phyloP scores from a whole-genome alignment of 352 stramenopile species.

The Blastocystis sp. region DNA sequence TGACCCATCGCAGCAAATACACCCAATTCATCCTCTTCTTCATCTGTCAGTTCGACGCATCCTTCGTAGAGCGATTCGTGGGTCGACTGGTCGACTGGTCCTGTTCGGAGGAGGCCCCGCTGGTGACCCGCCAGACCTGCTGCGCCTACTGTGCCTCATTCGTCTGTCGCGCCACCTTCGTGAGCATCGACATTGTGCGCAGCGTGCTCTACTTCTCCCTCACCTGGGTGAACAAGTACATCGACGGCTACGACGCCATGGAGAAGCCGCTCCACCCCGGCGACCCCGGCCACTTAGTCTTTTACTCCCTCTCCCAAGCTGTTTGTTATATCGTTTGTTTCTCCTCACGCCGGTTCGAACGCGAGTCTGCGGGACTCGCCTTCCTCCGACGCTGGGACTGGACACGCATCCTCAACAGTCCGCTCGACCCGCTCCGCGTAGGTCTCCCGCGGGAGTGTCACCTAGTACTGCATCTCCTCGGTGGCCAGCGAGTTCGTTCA shows the following conservation, averaged over 20 bases:
- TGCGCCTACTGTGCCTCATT: slow-evolving; percentile 88
- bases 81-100: slow-evolving; percentile 48
- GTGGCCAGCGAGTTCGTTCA: slow-evolving; percentile 60
- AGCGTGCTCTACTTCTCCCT: slow-evolving; percentile 80
- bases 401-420: slow-evolving; percentile 54
- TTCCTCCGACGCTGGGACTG: slow-evolving; percentile 56
- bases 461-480: slow-evolving; percentile 56
- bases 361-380: slow-evolving; percentile 62
- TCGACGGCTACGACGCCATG: slow-evolving; percentile 67
- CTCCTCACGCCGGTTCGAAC: slow-evolving; percentile 74
- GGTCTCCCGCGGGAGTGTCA: neutral
- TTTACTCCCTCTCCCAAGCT: slow-evolving; percentile 79
- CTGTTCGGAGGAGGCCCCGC: slow-evolving; percentile 61
- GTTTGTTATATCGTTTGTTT: slow-evolving; percentile 95
- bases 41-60: slow-evolving; percentile 62
- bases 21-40: slow-evolving; percentile 80
- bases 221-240: slow-evolving; percentile 82
- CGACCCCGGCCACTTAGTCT: slow-evolving; percentile 64
- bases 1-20: slow-evolving; percentile 79
- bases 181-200: slow-evolving; percentile 78
- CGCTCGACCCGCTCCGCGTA: slow-evolving; percentile 50
- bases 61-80: slow-evolving; percentile 62
- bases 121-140: slow-evolving; percentile 78
- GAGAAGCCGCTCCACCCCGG: slow-evolving; percentile 61
- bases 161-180: slow-evolving; percentile 81